These are phyloP conservation scores for Colletotrichum sp. DNA, from an alignment of 2,329 filamentous ascomycete genomes.

Conservation along the genomic window DNA sequence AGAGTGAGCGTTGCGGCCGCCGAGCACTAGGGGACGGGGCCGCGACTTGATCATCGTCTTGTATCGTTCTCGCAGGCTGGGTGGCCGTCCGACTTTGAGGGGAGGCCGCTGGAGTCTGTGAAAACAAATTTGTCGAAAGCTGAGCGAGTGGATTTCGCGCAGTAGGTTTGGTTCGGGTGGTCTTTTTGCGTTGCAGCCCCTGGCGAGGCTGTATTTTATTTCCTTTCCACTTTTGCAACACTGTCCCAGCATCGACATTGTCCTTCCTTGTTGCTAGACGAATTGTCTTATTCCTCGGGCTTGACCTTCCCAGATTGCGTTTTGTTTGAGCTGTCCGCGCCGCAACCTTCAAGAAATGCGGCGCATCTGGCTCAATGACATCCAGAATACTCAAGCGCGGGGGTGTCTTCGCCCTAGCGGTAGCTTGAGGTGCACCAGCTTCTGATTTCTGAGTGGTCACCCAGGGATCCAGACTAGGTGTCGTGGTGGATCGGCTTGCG, in stretches of 20 bases:
- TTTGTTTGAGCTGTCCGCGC: constrained; percentile 58
- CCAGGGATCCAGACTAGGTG: background rate
- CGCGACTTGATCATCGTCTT: background rate
- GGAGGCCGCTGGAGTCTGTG: background rate
- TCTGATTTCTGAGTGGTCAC: background rate
- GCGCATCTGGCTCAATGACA: constrained; percentile 56
- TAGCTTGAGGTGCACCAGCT: background rate
- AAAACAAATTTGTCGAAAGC: background rate
- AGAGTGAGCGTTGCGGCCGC: constrained; percentile 19
- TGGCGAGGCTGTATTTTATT: constrained; percentile 52
- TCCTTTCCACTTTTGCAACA: constrained; percentile 60
- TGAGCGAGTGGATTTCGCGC: background rate
- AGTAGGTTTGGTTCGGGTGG: background rate
- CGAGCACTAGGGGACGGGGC: background rate
- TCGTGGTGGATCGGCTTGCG: background rate
- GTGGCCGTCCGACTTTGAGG: background rate
- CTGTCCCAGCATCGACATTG: constrained; percentile 59
- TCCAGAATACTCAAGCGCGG: constrained; percentile 66
- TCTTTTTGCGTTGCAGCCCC: background rate
- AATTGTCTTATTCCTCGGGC: constrained; percentile 60
- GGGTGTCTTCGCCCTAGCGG: constrained; percentile 26
- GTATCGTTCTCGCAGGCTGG: background rate
- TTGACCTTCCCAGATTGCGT: constrained; percentile 55
- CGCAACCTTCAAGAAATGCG: constrained; percentile 64
- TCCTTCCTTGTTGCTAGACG: constrained; percentile 65